These are phyloP conservation scores for Sphagnum magellanicum DNA, from an alignment of 228 moss, liverwort and hornwort species.

Conservation along the genomic window DNA sequence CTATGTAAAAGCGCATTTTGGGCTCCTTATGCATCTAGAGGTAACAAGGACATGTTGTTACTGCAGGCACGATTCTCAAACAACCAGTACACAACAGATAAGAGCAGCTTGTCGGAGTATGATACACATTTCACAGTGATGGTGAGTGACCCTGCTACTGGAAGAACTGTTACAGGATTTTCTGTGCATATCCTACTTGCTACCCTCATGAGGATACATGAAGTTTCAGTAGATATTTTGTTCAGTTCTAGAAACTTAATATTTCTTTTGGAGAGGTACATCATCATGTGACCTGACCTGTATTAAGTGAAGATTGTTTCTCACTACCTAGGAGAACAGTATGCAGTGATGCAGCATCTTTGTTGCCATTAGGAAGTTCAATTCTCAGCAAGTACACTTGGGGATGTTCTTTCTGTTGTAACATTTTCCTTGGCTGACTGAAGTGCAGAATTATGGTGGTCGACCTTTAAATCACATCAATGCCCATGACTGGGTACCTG, in stretches of 20 bases:
- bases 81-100: conserved; percentile 77
- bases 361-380: not conserved
- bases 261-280: too few species aligned
- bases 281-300: too few species aligned
- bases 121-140: conserved; percentile 99
- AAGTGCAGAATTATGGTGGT: conserved; percentile 82
- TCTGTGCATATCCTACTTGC: too few species aligned
- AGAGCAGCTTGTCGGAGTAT: conserved; percentile 72
- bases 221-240: too few species aligned
- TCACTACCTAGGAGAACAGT: too few species aligned
- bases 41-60: not conserved
- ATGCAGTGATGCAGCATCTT: too few species aligned
- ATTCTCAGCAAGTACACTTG: not conserved
- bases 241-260: too few species aligned
- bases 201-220: too few species aligned
- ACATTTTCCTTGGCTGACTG: conserved; percentile 8
- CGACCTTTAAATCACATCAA: conserved; percentile 73
- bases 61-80: conserved; percentile 88
- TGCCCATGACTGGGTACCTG: conserved; percentile 81
- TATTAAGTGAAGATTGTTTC: too few species aligned
- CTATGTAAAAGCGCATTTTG: too few species aligned
- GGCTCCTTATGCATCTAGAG: too few species aligned
- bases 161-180: too few species aligned
- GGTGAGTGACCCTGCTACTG: conserved; percentile 26
- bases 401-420: not conserved